phyloP scores from a whole-genome alignment of 2,329 filamentous ascomycete genomes.

The Phaeosphaeria sp. region DNA sequence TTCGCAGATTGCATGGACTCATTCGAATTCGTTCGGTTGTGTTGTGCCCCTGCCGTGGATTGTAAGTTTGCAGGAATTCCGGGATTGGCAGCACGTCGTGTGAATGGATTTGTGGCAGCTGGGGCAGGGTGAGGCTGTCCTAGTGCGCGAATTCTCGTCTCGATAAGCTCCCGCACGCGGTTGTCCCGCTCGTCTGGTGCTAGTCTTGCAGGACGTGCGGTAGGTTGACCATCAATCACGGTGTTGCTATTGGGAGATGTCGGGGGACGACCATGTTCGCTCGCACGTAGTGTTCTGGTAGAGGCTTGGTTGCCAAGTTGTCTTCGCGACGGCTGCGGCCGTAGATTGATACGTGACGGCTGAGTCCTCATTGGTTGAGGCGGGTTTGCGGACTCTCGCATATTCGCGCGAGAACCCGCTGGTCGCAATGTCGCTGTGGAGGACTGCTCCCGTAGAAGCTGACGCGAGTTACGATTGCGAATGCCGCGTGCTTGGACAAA shows the following conservation, averaged over 20 bases:
- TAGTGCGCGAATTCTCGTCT: slow-evolving; percentile 41
- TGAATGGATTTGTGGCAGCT: slow-evolving; percentile 46
- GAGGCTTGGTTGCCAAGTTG: slow-evolving; percentile 45
- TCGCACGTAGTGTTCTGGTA: slow-evolving; percentile 43
- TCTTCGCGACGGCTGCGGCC: slow-evolving; percentile 44
- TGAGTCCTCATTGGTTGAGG: slow-evolving; percentile 41
- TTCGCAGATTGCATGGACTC: slow-evolving; percentile 38
- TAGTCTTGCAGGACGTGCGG: slow-evolving; percentile 31
- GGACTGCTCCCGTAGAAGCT: slow-evolving; percentile 46
- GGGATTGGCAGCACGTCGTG: slow-evolving; percentile 36
- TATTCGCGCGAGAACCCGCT: slow-evolving; percentile 41
- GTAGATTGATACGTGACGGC: slow-evolving; percentile 44
- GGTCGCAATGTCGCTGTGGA: slow-evolving; percentile 48
- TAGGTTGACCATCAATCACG: slow-evolving; percentile 21
- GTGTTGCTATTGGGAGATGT: slow-evolving; percentile 30
- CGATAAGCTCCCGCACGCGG: slow-evolving; percentile 46
- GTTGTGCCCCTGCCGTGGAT: slow-evolving; percentile 22
- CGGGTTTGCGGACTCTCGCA: slow-evolving; percentile 37
- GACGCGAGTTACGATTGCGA: slow-evolving; percentile 39
- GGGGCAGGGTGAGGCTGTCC: slow-evolving; percentile 32
- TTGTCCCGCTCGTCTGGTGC: slow-evolving; percentile 43
- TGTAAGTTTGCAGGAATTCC: slow-evolving; percentile 20
- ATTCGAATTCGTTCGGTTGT: slow-evolving; percentile 42
- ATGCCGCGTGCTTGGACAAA: slow-evolving; percentile 39
- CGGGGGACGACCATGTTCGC: slow-evolving; percentile 40